Percentiles rank a stretch among this genome's conserved stretches.
Conservation (phyloP, 257 asterid genomes). For the Craterostigma plantagineum region DNA sequence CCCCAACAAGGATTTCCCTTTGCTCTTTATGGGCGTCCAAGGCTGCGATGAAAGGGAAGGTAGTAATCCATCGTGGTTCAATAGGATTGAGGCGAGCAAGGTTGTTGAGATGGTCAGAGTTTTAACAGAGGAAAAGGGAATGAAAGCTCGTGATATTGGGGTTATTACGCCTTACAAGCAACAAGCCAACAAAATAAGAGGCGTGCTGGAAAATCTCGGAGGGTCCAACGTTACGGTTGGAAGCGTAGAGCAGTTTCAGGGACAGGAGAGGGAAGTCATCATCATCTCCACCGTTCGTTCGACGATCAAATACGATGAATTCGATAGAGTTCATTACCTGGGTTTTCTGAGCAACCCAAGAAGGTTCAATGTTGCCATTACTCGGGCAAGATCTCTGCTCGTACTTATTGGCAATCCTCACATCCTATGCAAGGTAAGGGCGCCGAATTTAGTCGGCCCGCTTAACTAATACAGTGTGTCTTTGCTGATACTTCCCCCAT, state of each 20-base stretch:
- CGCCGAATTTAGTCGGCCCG: background rate
- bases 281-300: slow-evolving; percentile 91
- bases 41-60: slow-evolving; percentile 96
- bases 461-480: background rate
- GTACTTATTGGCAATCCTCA: slow-evolving; percentile 92
- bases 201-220: slow-evolving; percentile 36
- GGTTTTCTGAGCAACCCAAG: slow-evolving; percentile 91
- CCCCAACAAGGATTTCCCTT: slow-evolving; percentile 54
- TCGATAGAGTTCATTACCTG: slow-evolving; percentile 53
- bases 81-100: slow-evolving; percentile 80
- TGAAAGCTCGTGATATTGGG: slow-evolving; percentile 60
- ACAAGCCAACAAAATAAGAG: slow-evolving; percentile 64
- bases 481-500: slow-evolving; percentile 5
- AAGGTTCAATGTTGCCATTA: slow-evolving; percentile 83
- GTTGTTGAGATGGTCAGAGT: slow-evolving; percentile 43
- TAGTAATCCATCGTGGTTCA: slow-evolving; percentile 91
- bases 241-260: slow-evolving; percentile 93
- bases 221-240: slow-evolving; percentile 45
- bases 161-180: slow-evolving; percentile 86
- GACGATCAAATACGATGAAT: slow-evolving; percentile 66
- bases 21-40: slow-evolving; percentile 71
- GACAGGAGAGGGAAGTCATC: slow-evolving; percentile 74
- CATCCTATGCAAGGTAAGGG: slow-evolving; percentile 86
- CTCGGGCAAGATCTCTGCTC: slow-evolving; percentile 76
- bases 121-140: slow-evolving; percentile 30